Base-by-base conservation (phyloP, 805 yeast species). In the Lipomyces spencermartinsiae region DNA sequence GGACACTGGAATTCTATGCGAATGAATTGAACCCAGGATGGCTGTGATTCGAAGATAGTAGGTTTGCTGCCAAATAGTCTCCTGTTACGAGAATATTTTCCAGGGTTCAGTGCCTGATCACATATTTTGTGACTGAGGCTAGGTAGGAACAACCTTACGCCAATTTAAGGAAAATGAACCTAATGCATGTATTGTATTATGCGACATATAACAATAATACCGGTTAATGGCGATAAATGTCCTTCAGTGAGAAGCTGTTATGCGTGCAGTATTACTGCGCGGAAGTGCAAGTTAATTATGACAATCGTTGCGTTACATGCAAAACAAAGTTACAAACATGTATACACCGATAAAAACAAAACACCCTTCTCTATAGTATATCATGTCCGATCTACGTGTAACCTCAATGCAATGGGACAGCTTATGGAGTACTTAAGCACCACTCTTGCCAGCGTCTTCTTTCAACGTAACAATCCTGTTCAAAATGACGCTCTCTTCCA, bases 391-490 rank as follows among this genome's bases (percentile, higher is more conserved):
- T 16, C 49, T 43, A 16, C 22, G 19, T 16, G n/a, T 43, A n/a
- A 16, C 49, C 7, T 43, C 4, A 9, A 43, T 43, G 7, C 5
- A 37, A 37, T 1, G 12, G 16, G 16, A 43, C 29, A 25, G 29
- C 29, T 25, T 25, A 25, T 2, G 29, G 29, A 25, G 2, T 25
- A 14, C 56, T 25, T 53, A 53, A 12, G 34, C 56, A 25, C 34
- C 14, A 10, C 56, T 53, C 64, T 68, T 69, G 31, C 59, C 51
- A 2, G 69, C 34, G 33, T 92, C 97, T 76, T 91, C 96, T 83
- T 94, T 95, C 80, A 95, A 86, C 14, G 97, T 89, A 55, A 95
- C 99, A 75, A 94, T 92, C 79, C 97, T 87, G 82, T 95, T 95
- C 77, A 95, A 83, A 43, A 95, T 84, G 71, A 93, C 80, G 67